Evolutionary conservation across 495 filamentous ascomycete species (phyloP).

Genomic region (Aspergillus ostianus): DNA sequence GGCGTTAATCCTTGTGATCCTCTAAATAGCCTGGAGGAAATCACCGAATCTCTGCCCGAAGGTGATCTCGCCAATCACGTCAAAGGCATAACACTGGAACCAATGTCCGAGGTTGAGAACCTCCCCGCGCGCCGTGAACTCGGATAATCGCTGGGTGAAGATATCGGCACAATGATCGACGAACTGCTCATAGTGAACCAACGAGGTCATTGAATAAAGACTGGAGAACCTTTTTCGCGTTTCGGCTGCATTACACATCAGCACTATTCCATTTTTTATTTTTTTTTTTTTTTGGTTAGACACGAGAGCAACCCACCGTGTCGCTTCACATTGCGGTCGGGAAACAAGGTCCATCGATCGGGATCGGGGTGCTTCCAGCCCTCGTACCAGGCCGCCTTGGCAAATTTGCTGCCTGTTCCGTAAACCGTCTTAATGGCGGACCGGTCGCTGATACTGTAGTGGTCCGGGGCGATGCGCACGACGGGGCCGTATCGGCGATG

Average conservation of each 20-base stretch:
- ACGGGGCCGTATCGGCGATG: conserved; percentile 42
- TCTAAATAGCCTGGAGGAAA: not conserved
- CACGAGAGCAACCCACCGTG: conserved; percentile 27
- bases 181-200: conserved; percentile 54
- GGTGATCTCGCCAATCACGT: conserved; percentile 66
- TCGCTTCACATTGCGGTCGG: conserved; percentile 39
- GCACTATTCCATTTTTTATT: not conserved
- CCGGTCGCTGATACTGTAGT: conserved; percentile 48
- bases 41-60: conserved; percentile 58
- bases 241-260: conserved; percentile 23
- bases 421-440: conserved; percentile 47
- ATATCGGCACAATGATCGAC: conserved; percentile 52
- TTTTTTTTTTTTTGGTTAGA: too few species aligned
- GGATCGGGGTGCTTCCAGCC: conserved; percentile 38
- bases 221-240: conserved; percentile 41
- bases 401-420: conserved; percentile 36
- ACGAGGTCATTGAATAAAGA: conserved; percentile 51
- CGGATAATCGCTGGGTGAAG: conserved; percentile 42
- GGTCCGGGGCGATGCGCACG: conserved; percentile 49
- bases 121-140: conserved; percentile 34
- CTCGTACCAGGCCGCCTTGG: conserved; percentile 42
- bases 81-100: conserved; percentile 60
- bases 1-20: not conserved
- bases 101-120: conserved; percentile 49
- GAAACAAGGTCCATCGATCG: conserved; percentile 38